These are phyloP conservation scores for Microascus cirrosus DNA, from an alignment of 2,329 filamentous ascomycete genomes.

Conservation along the genomic window DNA sequence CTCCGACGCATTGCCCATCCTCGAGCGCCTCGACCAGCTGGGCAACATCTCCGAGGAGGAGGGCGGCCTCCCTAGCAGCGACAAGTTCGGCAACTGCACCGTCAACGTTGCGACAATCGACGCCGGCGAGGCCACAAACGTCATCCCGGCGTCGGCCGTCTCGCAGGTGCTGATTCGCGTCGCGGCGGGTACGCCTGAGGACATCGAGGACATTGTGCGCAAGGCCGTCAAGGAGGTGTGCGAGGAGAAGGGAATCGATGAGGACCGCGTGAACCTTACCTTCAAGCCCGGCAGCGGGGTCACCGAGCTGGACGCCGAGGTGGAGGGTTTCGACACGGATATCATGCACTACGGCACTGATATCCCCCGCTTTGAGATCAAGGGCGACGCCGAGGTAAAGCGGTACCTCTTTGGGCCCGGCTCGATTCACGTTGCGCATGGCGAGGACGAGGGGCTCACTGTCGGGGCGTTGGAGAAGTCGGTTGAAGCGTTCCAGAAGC, in stretches of 20 bases:
- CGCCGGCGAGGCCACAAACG: constrained; percentile 78
- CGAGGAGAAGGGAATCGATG: constrained; percentile 41
- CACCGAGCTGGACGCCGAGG: constrained; percentile 69
- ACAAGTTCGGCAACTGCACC: constrained; percentile 77
- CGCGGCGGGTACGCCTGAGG: constrained; percentile 57
- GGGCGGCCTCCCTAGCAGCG: constrained; percentile 51
- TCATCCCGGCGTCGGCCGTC: constrained; percentile 67
- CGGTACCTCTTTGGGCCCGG: constrained; percentile 58
- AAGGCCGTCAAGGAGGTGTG: constrained; percentile 45
- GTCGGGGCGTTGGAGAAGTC: constrained; percentile 66
- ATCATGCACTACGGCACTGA: constrained; percentile 92
- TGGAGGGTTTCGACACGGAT: constrained; percentile 68
- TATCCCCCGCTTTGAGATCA: constrained; percentile 54
- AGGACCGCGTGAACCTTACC: constrained; percentile 49
- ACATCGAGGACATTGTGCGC: constrained; percentile 42
- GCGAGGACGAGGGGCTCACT: constrained; percentile 68
- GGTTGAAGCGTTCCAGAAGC: constrained; percentile 65
- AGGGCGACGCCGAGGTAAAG: constrained; percentile 47
- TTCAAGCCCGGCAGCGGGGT: neutral
- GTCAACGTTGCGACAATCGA: constrained; percentile 72
- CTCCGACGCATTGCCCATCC: constrained; percentile 32
- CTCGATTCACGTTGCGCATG: constrained; percentile 78
- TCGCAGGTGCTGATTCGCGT: constrained; percentile 63
- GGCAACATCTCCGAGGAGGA: constrained; percentile 54
- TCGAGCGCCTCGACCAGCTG: constrained; percentile 23